Conservation (phyloP, 1,139 yeast species). For the Yamadazyma sp. region DNA sequence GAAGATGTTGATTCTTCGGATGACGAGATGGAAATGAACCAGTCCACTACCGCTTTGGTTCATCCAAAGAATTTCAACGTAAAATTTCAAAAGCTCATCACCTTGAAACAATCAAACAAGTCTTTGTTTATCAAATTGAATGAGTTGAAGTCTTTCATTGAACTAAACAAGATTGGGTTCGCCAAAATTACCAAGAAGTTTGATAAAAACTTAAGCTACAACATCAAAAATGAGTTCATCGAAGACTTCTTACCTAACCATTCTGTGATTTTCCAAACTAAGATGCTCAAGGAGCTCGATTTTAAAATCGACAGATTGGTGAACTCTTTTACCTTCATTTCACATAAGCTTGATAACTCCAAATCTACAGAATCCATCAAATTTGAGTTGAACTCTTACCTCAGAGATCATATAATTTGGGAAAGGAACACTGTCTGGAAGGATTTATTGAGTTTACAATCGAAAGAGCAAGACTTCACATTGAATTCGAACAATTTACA, state of each 20-base stretch:
- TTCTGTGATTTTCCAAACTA: constrained; percentile 45
- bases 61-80: constrained; percentile 49
- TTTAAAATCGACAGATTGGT: constrained; percentile 48
- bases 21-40: constrained; percentile 40
- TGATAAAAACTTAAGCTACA: constrained; percentile 74
- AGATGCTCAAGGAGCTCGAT: constrained; percentile 46
- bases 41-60: constrained; percentile 39
- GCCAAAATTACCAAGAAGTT: constrained; percentile 86
- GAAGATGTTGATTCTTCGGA: constrained; percentile 44
- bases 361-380: constrained; percentile 52
- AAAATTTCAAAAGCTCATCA: constrained; percentile 56
- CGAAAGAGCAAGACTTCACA: constrained; percentile 41
- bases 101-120: constrained; percentile 66
- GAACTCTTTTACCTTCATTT: constrained; percentile 45
- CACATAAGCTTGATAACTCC: constrained; percentile 31
- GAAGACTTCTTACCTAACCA: constrained; percentile 42
- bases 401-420: constrained; percentile 93
- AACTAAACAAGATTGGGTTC: constrained; percentile 84
- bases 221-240: constrained; percentile 55
- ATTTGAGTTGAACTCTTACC: constrained; percentile 68
- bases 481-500: constrained; percentile 23
- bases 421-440: constrained; percentile 97
- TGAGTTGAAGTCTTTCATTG: constrained; percentile 81
- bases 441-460: constrained; percentile 86
- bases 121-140: constrained; percentile 71